These are phyloP conservation scores for Neofusicoccum cordaticola DNA, from an alignment of 2,329 filamentous ascomycete species.

Conservation along the genomic window DNA sequence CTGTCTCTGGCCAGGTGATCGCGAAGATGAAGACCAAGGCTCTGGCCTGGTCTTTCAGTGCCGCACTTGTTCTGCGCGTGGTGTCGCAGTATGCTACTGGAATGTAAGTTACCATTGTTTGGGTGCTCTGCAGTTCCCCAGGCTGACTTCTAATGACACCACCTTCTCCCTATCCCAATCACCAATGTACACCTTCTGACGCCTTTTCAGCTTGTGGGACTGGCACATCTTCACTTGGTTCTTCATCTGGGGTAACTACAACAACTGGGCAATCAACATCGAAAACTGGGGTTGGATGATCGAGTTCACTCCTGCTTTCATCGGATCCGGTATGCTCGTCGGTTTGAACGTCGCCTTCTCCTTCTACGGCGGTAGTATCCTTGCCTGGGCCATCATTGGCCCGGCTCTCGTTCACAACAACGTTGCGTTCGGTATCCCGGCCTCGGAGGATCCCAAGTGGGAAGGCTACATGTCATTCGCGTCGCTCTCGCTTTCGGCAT, in stretches of 20 bases:
- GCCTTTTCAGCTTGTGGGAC: slow-evolving; percentile 47
- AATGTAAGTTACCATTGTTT: slow-evolving; percentile 46
- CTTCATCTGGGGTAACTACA: slow-evolving; percentile 55
- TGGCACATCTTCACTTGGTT: slow-evolving; percentile 57
- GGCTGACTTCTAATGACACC: no score
- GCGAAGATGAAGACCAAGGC: slow-evolving; percentile 59
- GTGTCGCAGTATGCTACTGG: slow-evolving; percentile 59
- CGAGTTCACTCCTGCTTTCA: slow-evolving; percentile 60
- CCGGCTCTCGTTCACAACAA: slow-evolving; percentile 55
- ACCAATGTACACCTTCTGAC: no score
- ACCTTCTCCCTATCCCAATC: no score
- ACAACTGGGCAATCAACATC: slow-evolving; percentile 48
- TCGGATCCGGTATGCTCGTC: slow-evolving; percentile 45
- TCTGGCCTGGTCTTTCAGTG: slow-evolving; percentile 50
- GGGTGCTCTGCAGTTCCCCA: no score
- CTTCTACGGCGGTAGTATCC: slow-evolving; percentile 55
- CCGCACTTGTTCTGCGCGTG: slow-evolving; percentile 53
- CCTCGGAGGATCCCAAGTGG: slow-evolving; percentile 44
- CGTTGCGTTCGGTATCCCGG: slow-evolving; percentile 43
- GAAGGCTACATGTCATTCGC: slow-evolving; percentile 39
- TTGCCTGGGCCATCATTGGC: slow-evolving; percentile 58
- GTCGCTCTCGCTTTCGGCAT: slow-evolving; percentile 35
- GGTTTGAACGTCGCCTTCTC: slow-evolving; percentile 59
- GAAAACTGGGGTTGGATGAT: slow-evolving; percentile 63
- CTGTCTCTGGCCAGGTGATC: slow-evolving; percentile 50